Evolutionary conservation across 495 filamentous ascomycete species (phyloP).

Genomic region (Penicillium lividum): DNA sequence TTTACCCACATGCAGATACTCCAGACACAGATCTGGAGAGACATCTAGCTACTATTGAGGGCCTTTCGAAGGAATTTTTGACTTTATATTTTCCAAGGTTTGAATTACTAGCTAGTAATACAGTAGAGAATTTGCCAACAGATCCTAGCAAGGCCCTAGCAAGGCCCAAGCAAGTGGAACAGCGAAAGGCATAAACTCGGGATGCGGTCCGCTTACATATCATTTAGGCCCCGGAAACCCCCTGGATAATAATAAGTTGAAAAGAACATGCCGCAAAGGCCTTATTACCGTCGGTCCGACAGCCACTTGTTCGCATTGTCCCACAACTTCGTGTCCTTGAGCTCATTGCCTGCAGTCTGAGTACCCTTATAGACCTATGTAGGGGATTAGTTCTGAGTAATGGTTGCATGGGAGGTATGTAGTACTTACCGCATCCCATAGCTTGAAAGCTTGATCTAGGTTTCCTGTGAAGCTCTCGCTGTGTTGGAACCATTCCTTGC

Average conservation of each 20-base stretch:
- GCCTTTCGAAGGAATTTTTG: background rate
- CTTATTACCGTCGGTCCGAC: constrained; percentile 45
- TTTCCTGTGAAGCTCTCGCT: constrained; percentile 74
- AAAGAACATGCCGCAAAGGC: constrained; percentile 6
- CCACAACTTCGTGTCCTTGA: constrained; percentile 65
- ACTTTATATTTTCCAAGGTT: constrained; percentile 13
- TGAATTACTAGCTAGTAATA: constrained; percentile 33
- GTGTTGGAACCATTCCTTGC: constrained; percentile 73
- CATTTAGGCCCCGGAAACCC: constrained; percentile 20
- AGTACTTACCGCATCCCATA: constrained; percentile 75
- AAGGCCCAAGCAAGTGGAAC: constrained; percentile 11
- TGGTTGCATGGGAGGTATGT: background rate
- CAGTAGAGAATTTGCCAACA: constrained; percentile 21
- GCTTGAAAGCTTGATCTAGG: constrained; percentile 73
- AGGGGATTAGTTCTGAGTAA: constrained; percentile 14
- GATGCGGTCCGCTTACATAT: constrained; percentile 13
- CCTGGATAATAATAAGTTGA: constrained; percentile 16
- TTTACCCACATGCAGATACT: too few relatives aligned
- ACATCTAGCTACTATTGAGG: too few relatives aligned
- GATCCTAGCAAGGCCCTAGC: constrained; percentile 3
- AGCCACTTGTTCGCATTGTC: constrained; percentile 68
- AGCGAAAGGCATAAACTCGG: constrained; percentile 5
- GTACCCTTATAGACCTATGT: constrained; percentile 63
- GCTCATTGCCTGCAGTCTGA: constrained; percentile 61
- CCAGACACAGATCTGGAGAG: background rate